Percentiles rank a stretch among this genome's conserved stretches.
These are phyloP conservation scores for Verticillium nonalfalfae DNA, from an alignment of 2,329 filamentous ascomycete species.

Conservation along the genomic window DNA sequence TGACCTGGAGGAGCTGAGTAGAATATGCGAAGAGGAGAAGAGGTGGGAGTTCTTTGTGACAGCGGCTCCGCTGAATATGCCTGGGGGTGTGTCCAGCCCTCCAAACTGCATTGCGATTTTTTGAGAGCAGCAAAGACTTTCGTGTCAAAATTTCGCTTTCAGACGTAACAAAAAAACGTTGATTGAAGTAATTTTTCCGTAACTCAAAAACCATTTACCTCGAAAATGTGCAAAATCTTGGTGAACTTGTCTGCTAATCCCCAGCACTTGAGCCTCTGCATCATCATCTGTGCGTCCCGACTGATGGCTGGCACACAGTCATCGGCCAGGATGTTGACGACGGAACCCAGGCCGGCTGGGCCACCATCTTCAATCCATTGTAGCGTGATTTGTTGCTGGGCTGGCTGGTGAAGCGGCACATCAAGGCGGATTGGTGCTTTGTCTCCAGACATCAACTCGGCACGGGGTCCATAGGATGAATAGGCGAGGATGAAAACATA, in stretches of 20 bases:
- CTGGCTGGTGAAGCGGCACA: constrained; percentile 7
- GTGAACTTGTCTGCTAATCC: constrained; percentile 21
- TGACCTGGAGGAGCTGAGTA: constrained; percentile 23
- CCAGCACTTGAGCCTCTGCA: constrained; percentile 17
- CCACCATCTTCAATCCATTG: constrained; percentile 18
- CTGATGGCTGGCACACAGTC: constrained; percentile 12
- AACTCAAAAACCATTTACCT: constrained; percentile 15
- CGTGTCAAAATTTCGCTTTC: not conserved
- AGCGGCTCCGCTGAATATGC: constrained; percentile 39
- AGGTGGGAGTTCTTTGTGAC: constrained; percentile 44
- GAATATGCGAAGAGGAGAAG: constrained; percentile 45
- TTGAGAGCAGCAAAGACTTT: constrained; percentile 8
- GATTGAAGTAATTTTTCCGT: constrained; percentile 7
- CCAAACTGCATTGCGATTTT: constrained; percentile 37
- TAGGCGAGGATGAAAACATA: constrained; percentile 21
- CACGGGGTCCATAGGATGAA: constrained; percentile 14
- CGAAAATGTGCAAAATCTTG: constrained; percentile 13
- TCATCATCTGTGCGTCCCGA: constrained; percentile 16
- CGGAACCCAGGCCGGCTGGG: constrained; percentile 16
- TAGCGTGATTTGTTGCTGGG: constrained; percentile 5
- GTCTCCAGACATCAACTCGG: not conserved
- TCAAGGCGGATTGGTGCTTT: constrained; percentile 13
- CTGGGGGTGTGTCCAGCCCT: constrained; percentile 36
- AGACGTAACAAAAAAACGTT: not conserved
- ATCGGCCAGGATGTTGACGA: constrained; percentile 12